These are phyloP conservation scores for Globisporangium recalcitrans DNA, from an alignment of 352 stramenopile species.

Conservation along the genomic window DNA sequence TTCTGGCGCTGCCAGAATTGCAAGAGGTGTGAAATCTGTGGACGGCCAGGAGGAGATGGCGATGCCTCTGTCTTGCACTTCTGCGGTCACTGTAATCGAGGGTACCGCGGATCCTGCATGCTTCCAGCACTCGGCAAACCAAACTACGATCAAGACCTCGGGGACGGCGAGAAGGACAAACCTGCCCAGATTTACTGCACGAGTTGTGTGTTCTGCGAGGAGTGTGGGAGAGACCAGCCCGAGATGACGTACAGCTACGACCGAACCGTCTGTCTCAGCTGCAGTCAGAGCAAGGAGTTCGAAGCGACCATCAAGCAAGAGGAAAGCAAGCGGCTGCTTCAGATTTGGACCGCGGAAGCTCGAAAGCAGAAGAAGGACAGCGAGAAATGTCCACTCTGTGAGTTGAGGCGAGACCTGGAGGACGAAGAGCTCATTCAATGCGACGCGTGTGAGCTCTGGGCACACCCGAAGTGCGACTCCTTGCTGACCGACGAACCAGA, in stretches of 20 bases:
- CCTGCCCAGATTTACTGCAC: constrained; percentile 47
- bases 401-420: constrained; percentile 56
- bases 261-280: constrained; percentile 49
- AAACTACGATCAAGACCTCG: constrained; percentile 11
- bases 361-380: constrained; percentile 51
- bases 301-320: constrained; percentile 41
- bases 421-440: constrained; percentile 86
- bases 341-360: constrained; percentile 52
- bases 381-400: constrained; percentile 77
- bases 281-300: constrained; percentile 43
- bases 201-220: constrained; percentile 57
- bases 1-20: constrained; percentile 94
- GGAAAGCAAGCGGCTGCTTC: constrained; percentile 46
- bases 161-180: constrained; percentile 5
- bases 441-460: constrained; percentile 82
- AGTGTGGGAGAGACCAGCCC: constrained; percentile 37
- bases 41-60: constrained; percentile 35
- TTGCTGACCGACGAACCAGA: constrained; percentile 52
- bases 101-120: constrained; percentile 52
- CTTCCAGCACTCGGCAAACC: constrained; percentile 30
- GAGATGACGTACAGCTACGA: constrained; percentile 68
- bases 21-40: constrained; percentile 94
- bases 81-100: constrained; percentile 47
- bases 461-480: constrained; percentile 69
- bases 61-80: constrained; percentile 23